Conservation (phyloP, 306 rosid genomes). For the Dryas alaskensis region DNA sequence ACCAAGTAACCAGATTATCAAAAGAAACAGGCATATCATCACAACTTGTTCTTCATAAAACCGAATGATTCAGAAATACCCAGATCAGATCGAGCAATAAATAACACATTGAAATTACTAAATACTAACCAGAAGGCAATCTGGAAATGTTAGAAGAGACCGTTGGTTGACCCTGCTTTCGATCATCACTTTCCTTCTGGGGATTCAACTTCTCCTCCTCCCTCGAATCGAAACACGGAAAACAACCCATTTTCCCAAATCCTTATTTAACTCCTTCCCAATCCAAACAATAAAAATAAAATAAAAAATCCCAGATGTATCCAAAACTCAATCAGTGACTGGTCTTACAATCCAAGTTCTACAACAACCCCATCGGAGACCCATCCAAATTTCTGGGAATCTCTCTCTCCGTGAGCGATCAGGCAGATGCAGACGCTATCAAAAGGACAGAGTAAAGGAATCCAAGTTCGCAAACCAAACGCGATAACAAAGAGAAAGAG, state of each 20-base stretch:
- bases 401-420: constrained; percentile 15
- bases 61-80: constrained; percentile 32
- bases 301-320: constrained; percentile 15
- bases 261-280: constrained; percentile 8
- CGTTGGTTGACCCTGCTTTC: constrained; percentile 42
- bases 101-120: neutral
- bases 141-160: constrained; percentile 48
- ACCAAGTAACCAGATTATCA: constrained; percentile 3
- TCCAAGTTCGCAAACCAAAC: constrained; percentile 26
- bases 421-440: constrained; percentile 23
- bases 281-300: constrained; percentile 11
- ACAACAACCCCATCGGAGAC: constrained; percentile 17
- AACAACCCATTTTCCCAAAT: constrained; percentile 72
- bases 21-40: constrained; percentile 10
- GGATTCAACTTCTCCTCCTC: constrained; percentile 90
- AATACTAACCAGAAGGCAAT: constrained; percentile 72
- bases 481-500: constrained; percentile 32
- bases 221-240: constrained; percentile 87
- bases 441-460: constrained; percentile 32
- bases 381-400: constrained; percentile 29
- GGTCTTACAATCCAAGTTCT: constrained; percentile 14
- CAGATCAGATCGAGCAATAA: constrained; percentile 54
- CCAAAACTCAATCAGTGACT: constrained; percentile 31
- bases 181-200: constrained; percentile 47
- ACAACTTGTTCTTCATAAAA: constrained; percentile 5